Conservation (phyloP, 495 filamentous ascomycete genomes). For the Lepraria neglecta region DNA sequence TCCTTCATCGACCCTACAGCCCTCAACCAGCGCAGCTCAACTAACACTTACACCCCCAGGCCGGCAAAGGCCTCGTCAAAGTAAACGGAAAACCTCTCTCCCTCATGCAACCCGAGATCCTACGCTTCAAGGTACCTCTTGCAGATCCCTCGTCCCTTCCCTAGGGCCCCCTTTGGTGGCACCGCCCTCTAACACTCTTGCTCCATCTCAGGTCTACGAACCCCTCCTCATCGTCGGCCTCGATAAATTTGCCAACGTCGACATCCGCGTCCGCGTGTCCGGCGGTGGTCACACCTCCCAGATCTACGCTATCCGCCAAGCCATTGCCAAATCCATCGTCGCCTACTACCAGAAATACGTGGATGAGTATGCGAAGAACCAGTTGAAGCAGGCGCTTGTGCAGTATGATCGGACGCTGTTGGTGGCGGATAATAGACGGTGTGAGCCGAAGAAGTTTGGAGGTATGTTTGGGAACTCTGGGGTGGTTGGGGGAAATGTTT, state of each 20-base stretch:
- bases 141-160: constrained; percentile 5
- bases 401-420: constrained; percentile 95
- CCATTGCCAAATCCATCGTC: constrained; percentile 95
- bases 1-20: constrained; percentile 18
- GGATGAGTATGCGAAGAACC: constrained; percentile 99
- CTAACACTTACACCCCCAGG: constrained; percentile 38
- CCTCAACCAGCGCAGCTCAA: neutral
- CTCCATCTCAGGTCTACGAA: constrained; percentile 70
- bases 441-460: constrained; percentile 89
- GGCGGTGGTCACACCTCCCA: constrained; percentile 98
- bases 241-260: constrained; percentile 93
- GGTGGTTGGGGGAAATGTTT: constrained; percentile 39
- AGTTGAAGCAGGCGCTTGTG: constrained; percentile 88
- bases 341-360: constrained; percentile 99
- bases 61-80: constrained; percentile 91
- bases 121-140: constrained; percentile 79
- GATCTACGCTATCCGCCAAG: constrained; percentile 97
- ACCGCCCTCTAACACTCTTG: constrained; percentile 13
- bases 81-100: constrained; percentile 95
- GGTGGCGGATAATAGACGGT: constrained; percentile 93
- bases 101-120: constrained; percentile 91
- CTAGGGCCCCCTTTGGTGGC: constrained; percentile 14
- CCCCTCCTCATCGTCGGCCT: constrained; percentile 90
- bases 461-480: constrained; percentile 26
- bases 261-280: constrained; percentile 93